Conservation (phyloP, 805 yeast genomes). For the Wickerhamomyces ciferrii region DNA sequence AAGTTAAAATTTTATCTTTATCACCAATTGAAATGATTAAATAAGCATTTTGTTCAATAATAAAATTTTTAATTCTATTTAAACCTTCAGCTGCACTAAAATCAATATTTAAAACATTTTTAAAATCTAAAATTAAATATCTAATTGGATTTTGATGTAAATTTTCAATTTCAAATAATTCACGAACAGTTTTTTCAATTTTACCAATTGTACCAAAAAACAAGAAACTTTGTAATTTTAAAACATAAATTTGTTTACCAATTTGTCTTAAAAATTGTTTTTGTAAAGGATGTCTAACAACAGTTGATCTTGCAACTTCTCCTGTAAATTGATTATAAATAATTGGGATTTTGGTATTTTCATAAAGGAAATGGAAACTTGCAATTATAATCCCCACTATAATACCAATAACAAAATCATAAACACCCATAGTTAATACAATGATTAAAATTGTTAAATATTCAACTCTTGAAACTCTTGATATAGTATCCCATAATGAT, state of each 20-base stretch:
- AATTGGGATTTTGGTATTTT: constrained; percentile 80
- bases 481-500: constrained; percentile 79
- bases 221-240: constrained; percentile 81
- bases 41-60: constrained; percentile 63
- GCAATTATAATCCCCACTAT: constrained; percentile 88
- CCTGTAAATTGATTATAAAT: constrained; percentile 83
- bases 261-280: constrained; percentile 79
- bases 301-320: constrained; percentile 84
- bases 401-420: constrained; percentile 93
- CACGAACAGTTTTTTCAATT: constrained; percentile 71
- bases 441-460: constrained; percentile 80
- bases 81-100: constrained; percentile 97
- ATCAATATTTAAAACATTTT: constrained; percentile 75
- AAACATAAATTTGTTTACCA: constrained; percentile 85
- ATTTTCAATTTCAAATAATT: constrained; percentile 46
- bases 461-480: constrained; percentile 69
- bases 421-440: constrained; percentile 91
- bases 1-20: constrained; percentile 60
- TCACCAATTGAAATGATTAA: constrained; percentile 75
- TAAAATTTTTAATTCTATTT: constrained; percentile 74
- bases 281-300: constrained; percentile 84
- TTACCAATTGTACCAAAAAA: constrained; percentile 96
- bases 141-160: constrained; percentile 55
- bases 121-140: constrained; percentile 80
- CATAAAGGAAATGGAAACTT: constrained; percentile 91